Base-by-base conservation (phyloP, 2,329 filamentous ascomycete species). In the Colletotrichum sublineola region DNA sequence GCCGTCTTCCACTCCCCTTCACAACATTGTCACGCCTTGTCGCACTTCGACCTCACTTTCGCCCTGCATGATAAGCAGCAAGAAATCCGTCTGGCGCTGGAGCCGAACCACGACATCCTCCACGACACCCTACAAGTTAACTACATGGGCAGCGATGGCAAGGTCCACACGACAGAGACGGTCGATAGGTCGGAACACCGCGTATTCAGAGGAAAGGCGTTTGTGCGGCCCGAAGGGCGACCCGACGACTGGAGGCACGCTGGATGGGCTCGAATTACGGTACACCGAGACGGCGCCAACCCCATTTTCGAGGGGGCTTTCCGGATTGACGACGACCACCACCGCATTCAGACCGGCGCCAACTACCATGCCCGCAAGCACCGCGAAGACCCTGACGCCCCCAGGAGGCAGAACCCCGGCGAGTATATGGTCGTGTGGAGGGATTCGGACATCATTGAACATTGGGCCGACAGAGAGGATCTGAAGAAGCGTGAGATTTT, bases 261-360 rank as follows among this genome's bases (percentile, higher is more conserved):
- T 20, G 96, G 96, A 56, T 98, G 94, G 94, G 94, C 96, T 55
- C 89, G 96, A 70, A 90, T 98, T 74, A 90, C 91, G 60, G 85
- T 99, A 14, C 88, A 90, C 76, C 86, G 87, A 74, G 96, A 99
- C 82, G 96, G 96, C 2, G 81, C 85, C 53, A 80, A 88, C 20
- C 96, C 96, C 31, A 82, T 97, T 40, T 99, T 99, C 76, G 94
- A 98, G 81, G 96, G 96, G 65, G 92, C 93, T 3, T 98, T 98
- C 80, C 91, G 92, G 44, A 84, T 98, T 48, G 85, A 93, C 78
- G 90, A 93, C 68, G 91, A 97, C 79, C 91, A 95, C 76, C 95
- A 99, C 82, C 94, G 98, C 80, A 86, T 99, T 63, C 93, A 97
- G 78, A 90, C 94, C 38, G 89, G 89, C 74, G 88, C 88, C 38